phyloP scores from a whole-genome alignment of 78 protist genomes.

The Monocercomonoides exilis region DNA sequence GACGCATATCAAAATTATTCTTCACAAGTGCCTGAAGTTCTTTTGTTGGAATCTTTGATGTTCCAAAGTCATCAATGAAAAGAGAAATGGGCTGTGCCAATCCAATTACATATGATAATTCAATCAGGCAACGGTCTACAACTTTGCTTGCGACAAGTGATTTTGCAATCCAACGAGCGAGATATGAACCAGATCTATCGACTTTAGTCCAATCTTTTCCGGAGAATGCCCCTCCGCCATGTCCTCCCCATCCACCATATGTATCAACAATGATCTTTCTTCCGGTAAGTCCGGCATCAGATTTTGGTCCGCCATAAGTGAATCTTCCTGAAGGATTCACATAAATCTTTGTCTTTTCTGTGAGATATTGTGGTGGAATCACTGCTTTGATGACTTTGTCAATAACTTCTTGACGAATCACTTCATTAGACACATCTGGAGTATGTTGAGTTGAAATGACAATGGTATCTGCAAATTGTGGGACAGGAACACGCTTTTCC shows the following conservation, averaged over 20 bases:
- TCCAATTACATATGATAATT: slow-evolving; percentile 98
- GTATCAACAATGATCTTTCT: slow-evolving; percentile 95
- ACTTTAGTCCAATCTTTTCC: slow-evolving; percentile 99
- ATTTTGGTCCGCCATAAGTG: slow-evolving; percentile 97
- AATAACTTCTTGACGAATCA: slow-evolving; percentile 61
- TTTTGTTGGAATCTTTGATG: slow-evolving; percentile 64
- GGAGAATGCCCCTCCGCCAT: slow-evolving; percentile 99
- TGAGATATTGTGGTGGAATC: slow-evolving; percentile 76
- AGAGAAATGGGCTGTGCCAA: slow-evolving; percentile 94
- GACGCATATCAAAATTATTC: slow-evolving; percentile 90
- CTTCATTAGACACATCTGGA: slow-evolving; percentile 77
- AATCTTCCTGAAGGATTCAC: slow-evolving; percentile 97
- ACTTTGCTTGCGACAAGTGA: slow-evolving; percentile 91
- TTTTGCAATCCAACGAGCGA: slow-evolving; percentile 99
- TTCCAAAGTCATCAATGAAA: slow-evolving; percentile 93
- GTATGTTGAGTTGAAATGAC: slow-evolving; percentile 97
- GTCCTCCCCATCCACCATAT: slow-evolving; percentile 82
- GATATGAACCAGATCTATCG: slow-evolving; percentile 99
- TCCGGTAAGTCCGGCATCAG: slow-evolving; percentile 99
- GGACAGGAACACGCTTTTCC: slow-evolving; percentile 55
- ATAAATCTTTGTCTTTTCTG: slow-evolving; percentile 88
- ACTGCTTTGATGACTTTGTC: slow-evolving; percentile 76
- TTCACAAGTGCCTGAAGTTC: slow-evolving; percentile 78
- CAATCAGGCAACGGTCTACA: slow-evolving; percentile 78
- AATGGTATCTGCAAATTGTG: slow-evolving; percentile 91